These are phyloP conservation scores for Escovopsis sp. DNA, from an alignment of 2,329 filamentous ascomycete genomes.

Conservation along the genomic window DNA sequence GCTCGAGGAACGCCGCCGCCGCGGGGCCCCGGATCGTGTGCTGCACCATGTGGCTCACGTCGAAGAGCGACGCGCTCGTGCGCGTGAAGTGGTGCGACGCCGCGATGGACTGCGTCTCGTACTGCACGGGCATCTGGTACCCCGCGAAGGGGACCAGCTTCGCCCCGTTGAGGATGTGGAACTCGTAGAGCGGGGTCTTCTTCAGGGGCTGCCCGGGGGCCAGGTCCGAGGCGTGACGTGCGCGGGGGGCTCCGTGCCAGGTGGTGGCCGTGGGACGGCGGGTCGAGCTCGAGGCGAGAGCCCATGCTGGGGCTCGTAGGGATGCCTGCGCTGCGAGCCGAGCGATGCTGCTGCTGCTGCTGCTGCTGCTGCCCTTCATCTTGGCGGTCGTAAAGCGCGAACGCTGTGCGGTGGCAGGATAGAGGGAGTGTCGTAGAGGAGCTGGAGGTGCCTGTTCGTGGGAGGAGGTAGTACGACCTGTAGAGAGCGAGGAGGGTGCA, in stretches of 20 bases:
- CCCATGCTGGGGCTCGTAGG: constrained; percentile 11
- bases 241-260: constrained; percentile 7
- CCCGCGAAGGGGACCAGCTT: constrained; percentile 97
- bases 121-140: constrained; percentile 86
- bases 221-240: constrained; percentile 15
- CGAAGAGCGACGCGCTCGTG: constrained; percentile 76
- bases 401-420: too few species aligned
- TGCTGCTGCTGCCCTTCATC: too few species aligned
- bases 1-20: constrained; percentile 67
- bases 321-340: constrained; percentile 15
- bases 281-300: constrained; percentile 1
- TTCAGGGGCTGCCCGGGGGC: constrained; percentile 21
- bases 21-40: constrained; percentile 71
- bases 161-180: constrained; percentile 62
- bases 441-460: too few species aligned
- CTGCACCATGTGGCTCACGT: constrained; percentile 94
- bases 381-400: constrained; percentile 4
- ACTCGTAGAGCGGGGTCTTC: constrained; percentile 62
- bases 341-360: constrained; percentile 15
- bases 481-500: too few species aligned
- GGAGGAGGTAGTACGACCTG: too few species aligned
- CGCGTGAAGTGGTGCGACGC: constrained; percentile 87
- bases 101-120: constrained; percentile 57
- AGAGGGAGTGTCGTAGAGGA: too few species aligned
- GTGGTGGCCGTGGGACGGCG: constrained; percentile 4